Evolutionary conservation across 78 protist genomes (phyloP).

Genomic region (Dictyostelium capitatum): DNA sequence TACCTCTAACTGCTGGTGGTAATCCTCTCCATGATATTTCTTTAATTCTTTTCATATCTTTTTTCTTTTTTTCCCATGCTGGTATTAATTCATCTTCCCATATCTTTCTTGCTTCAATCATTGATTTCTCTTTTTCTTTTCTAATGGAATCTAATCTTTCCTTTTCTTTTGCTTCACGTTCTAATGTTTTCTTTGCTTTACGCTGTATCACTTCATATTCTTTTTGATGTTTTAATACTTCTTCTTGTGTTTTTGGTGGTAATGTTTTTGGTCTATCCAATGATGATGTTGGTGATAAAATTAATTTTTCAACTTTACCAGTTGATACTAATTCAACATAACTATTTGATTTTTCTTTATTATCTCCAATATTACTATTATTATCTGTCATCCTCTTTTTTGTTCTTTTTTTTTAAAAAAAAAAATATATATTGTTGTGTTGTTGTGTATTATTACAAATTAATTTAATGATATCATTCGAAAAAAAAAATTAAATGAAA

Average conservation of each 20-base stretch:
- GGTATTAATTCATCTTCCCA: constrained; percentile 78
- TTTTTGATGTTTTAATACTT: constrained; percentile 75
- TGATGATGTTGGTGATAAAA: constrained; percentile 21
- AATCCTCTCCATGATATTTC: constrained; percentile 83
- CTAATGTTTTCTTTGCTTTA: constrained; percentile 66
- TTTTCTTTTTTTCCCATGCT: constrained; percentile 74
- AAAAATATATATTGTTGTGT: too few species aligned
- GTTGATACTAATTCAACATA: constrained; percentile 31
- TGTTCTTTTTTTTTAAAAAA: too few species aligned
- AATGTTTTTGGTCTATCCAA: constrained; percentile 72
- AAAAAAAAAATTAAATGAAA: too few species aligned
- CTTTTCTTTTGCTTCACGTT: constrained; percentile 79
- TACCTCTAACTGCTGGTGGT: constrained; percentile 83
- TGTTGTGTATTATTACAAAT: too few species aligned
- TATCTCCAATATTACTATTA: not conserved
- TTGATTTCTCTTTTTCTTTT: constrained; percentile 65
- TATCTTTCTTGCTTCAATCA: constrained; percentile 73
- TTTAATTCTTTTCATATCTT: constrained; percentile 33
- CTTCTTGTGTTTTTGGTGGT: constrained; percentile 82
- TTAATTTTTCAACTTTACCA: constrained; percentile 68
- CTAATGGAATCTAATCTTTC: constrained; percentile 41
- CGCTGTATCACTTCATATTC: constrained; percentile 79
- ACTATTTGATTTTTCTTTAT: not conserved
- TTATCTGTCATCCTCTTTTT: too few species aligned
- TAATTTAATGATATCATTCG: too few species aligned